Evolutionary conservation across 108 stramenopile species (phyloP), one percentile per base, ranked within the genome.

Genomic region (Aureococcus anophagefferens): DNA sequence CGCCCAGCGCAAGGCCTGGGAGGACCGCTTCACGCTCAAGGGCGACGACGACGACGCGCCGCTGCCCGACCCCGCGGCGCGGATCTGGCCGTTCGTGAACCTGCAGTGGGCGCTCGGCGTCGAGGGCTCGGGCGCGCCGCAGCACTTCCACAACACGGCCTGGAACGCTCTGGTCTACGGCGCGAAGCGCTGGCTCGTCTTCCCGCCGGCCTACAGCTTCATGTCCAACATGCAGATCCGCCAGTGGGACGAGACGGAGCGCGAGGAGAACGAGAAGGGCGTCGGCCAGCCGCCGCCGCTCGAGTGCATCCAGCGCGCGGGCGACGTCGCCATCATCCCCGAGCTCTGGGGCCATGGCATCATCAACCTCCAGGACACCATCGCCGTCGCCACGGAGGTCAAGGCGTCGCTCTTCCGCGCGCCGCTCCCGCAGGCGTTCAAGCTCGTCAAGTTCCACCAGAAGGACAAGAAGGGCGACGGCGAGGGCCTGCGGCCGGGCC

Each of bases 81-180:
- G 51, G 7, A 1, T 28, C 51, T 16, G 25, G 21, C 65, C 46
- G 5, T 74, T 74, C 34, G 34, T 74, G 21, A 74, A 74, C 64
- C 65, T 65, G 9, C 73, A 74, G 64, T 68, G 66, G 73, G 73
- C 73, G 30, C 13, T 74, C 14, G 73, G 73, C 37, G 73, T 4
- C 25, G 67, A 4, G 18, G 73, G 67, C 29, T 35, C 67, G 21
- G 73, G 73, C 30, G 73, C 73, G 31, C 73, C 73, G 35, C 13
- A 65, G 65, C 73, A 74, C 34, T 69, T 68, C 67, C 73, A 74
- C 34, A 74, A 74, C 68, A 67, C 73, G 34, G 73, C 73, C 30
- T 74, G 66, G 66, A 40, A 74, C 33, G 73, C 73, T 25, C 14
- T 67, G 35, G 44, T 74, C 13, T 74, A 68, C 36, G 73, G 73